Percentiles rank a stretch among this genome's conserved stretches.
phyloP scores from a whole-genome alignment of 331 rosid species.

The Rhamnella rubrinervis region DNA sequence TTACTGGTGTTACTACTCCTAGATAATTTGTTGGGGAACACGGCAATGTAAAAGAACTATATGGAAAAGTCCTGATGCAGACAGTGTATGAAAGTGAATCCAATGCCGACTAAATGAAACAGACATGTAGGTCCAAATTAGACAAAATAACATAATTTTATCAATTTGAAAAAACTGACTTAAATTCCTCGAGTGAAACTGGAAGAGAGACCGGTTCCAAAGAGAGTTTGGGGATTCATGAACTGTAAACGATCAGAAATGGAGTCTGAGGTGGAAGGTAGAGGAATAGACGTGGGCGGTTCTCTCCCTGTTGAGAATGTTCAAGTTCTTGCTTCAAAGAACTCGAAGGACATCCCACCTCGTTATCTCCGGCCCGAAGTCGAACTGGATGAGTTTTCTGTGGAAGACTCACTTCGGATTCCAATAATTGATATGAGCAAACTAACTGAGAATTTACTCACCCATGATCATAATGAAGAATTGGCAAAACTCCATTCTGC shows the following conservation, averaged over 20 bases:
- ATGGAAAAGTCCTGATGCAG: too few relatives aligned
- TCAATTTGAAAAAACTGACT: too few relatives aligned
- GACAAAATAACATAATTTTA: too few relatives aligned
- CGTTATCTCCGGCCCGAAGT: slow-evolving; percentile 9
- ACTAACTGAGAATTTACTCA: background rate
- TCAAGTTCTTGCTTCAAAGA: slow-evolving; percentile 25
- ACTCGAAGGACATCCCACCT: slow-evolving; percentile 18
- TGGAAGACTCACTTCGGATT: slow-evolving; percentile 1
- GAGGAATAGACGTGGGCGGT: slow-evolving; percentile 3
- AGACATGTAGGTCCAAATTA: too few relatives aligned
- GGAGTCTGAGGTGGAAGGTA: background rate
- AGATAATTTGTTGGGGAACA: too few relatives aligned
- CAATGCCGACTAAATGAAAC: too few relatives aligned
- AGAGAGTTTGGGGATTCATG: background rate
- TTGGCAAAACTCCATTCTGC: slow-evolving; percentile 12
- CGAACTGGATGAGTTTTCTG: slow-evolving; percentile 4
- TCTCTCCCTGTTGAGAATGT: slow-evolving; percentile 22
- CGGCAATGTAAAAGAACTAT: too few relatives aligned
- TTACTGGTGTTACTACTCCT: too few relatives aligned
- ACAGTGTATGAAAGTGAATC: too few relatives aligned
- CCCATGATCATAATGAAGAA: slow-evolving; percentile 2
- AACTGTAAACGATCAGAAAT: background rate
- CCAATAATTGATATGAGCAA: slow-evolving; percentile 29
- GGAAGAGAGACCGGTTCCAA: background rate
- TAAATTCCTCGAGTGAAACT: background rate